A percentile compares a stretch with the other conserved stretches of the same genome.
Conservation (phyloP, 2,329 filamentous ascomycete genomes). For the Fusarium verrucosum region DNA sequence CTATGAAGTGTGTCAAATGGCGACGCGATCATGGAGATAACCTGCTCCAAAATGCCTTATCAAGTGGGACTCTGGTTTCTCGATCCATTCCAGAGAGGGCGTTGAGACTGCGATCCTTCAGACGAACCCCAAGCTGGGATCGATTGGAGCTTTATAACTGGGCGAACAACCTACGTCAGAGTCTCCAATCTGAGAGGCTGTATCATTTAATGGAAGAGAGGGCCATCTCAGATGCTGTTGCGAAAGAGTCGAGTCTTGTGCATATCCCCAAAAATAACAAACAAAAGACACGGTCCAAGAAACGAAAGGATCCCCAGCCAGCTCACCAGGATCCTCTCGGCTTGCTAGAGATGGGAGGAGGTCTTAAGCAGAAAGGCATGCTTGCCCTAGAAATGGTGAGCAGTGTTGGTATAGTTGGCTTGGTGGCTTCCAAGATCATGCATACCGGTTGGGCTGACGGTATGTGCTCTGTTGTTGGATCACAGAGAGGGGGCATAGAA, state of each 20-base stretch:
- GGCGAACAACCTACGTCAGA: slow-evolving; percentile 51
- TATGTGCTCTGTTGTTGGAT: slow-evolving; percentile 30
- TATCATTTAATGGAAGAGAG: slow-evolving; percentile 36
- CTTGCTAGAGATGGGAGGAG: slow-evolving; percentile 73
- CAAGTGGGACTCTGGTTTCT: slow-evolving; percentile 23
- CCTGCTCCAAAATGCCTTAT: slow-evolving; percentile 31
- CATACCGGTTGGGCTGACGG: slow-evolving; percentile 41
- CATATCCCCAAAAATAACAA: slow-evolving; percentile 7
- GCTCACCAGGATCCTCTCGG: slow-evolving; percentile 79
- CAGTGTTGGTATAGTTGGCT: slow-evolving; percentile 77
- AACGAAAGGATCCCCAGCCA: slow-evolving; percentile 14
- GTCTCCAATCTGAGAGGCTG: slow-evolving; percentile 48
- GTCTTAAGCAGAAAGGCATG: slow-evolving; percentile 71
- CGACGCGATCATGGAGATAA: slow-evolving; percentile 53
- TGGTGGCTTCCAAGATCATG: slow-evolving; percentile 70
- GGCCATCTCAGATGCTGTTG: slow-evolving; percentile 6
- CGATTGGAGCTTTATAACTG: slow-evolving; percentile 50
- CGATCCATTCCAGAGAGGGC: slow-evolving; percentile 30
- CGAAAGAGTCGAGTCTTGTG: slow-evolving; percentile 36
- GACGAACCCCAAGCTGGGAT: slow-evolving; percentile 41
- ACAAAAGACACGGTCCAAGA: slow-evolving; percentile 1
- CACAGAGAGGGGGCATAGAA: slow-evolving; percentile 32
- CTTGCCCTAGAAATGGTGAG: slow-evolving; percentile 78
- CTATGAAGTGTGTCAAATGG: slow-evolving; percentile 83
- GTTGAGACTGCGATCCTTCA: slow-evolving; percentile 26